Base-by-base conservation (phyloP, 2,329 filamentous ascomycete species). In the Fusarium floridanum region DNA sequence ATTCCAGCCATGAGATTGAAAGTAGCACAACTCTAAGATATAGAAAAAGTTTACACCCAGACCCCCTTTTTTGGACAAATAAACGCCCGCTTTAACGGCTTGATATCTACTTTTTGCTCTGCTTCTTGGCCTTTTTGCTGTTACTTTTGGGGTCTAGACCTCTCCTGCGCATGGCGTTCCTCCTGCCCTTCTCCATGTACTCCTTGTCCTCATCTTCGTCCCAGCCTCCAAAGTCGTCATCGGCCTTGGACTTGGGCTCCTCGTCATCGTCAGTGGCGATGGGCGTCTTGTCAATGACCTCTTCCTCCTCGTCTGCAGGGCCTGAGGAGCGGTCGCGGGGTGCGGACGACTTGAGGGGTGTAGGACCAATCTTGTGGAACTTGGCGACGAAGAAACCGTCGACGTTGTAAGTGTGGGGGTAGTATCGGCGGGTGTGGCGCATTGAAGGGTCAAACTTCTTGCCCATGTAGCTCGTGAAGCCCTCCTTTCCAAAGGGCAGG, bases 311-410 rank as follows among this genome's bases (percentile, higher is more conserved):
- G 41, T 84, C 81, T 61, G 70, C 71, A 12, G 76, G 76, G n/a
- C 76, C 79, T 2, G 66, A 76, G 20, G 75, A 66, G 64, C 78
- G 80, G 64, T 86, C 85, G 56, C 71, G 72, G 29, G 85, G 39
- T 22, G 69, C 71, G 5, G 68, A 64, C 32, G 78, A 78, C 71
- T 89, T 90, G 66, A 88, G 85, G 1, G 94, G 92, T 45, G 93
- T 94, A 4, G 94, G 93, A 0, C 91, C 96, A 17, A 91, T 91
- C 89, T 99, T 99, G 85, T 97, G 95, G 85, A 99, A 93, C 84
- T 99, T 99, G 80, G 95, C 94, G 71, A 99, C 97, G 82, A 95
- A 99, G 91, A 99, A 99, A 74, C 97, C 97, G 82, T 98, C 97
- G 37, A 99, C 95, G 85, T 98, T 98, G 86, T 97, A 95, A 22